These are phyloP conservation scores for Neofusicoccum parvum DNA, from an alignment of 2,329 filamentous ascomycete species.

Conservation along the genomic window DNA sequence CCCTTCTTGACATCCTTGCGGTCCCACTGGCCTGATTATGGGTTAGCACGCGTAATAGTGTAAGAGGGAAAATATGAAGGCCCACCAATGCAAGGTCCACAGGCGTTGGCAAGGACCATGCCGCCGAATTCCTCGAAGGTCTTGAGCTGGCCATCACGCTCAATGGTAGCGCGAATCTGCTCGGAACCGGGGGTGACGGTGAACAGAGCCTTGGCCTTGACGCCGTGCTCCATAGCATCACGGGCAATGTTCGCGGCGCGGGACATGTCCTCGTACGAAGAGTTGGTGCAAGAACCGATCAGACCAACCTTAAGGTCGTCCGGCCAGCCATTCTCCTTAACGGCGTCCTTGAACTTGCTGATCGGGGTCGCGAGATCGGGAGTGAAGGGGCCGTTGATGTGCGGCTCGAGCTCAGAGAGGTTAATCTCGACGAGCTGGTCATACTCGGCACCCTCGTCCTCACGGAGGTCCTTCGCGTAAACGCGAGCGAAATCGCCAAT, in stretches of 20 bases:
- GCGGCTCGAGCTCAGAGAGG: constrained; percentile 89
- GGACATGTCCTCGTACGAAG: constrained; percentile 85
- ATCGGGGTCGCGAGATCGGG: constrained; percentile 97
- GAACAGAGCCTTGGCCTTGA: constrained; percentile 93
- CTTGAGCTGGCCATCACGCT: constrained; percentile 84
- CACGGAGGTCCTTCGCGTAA: constrained; percentile 82
- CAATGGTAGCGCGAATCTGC: constrained; percentile 93
- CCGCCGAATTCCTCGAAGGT: constrained; percentile 97
- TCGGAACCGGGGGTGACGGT: constrained; percentile 95
- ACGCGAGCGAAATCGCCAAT: constrained; percentile 88
- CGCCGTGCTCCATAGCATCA: constrained; percentile 85
- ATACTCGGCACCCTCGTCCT: constrained; percentile 90
- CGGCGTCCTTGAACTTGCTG: constrained; percentile 93
- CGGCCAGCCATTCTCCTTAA: constrained; percentile 94
- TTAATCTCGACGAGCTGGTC: constrained; percentile 97
- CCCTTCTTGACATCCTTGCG: constrained; percentile 93
- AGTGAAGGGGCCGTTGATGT: constrained; percentile 99
- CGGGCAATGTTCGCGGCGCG: constrained; percentile 85
- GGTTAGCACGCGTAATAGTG: neutral
- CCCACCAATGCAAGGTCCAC: constrained; percentile 65
- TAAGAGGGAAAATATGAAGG: neutral
- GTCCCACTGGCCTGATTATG: constrained; percentile 73
- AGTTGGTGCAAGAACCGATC: constrained; percentile 98
- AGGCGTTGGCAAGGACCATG: constrained; percentile 92
- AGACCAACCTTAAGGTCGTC: constrained; percentile 95